Base-by-base conservation (phyloP, 176 grass and related monocot species). In the Tillandsia leiboldiana region DNA sequence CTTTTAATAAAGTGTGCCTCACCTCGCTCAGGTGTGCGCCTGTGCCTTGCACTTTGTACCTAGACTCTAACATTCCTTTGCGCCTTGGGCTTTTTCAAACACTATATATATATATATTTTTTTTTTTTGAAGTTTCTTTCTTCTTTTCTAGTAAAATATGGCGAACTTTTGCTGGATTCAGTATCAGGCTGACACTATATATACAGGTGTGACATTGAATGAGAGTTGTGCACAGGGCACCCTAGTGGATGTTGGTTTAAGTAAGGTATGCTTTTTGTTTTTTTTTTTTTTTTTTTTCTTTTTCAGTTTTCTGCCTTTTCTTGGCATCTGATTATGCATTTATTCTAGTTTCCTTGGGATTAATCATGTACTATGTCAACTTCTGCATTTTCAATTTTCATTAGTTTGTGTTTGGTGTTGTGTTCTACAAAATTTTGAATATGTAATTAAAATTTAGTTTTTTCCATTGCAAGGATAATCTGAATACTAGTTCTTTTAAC, bases 221-320 rank as follows among this genome's bases (percentile, higher is more conserved):
- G 79, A 77, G 28, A 86, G 92, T 81, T 54, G 49, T 59, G 87
- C 89, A 72, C 81, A 87, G n/a, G 86, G 93, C 2, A 92, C 86
- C 56, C 79, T 33, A 74, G 86, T 97, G 77, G 89, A 97, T 77
- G 89, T 97, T n/a, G 93, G 93, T 28, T 85, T 97, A 78, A 97
- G 63, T 53, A 92, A 97, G 88, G 93, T 97, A 72, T 83, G 68
- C 59, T 76, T 77, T 71, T 77, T 10, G 23, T 27, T 63, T 59
- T 58, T 62, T 20, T 20, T 18, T 58, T 62, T 20, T 20, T 18
- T 20, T 20, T 20, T 20, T 47, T 70, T 26, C 66, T 10, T 13
- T 47, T 9, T 42, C 27, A 50, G 10, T 75, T 50, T 67, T 48
- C 2, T 59, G 3, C 20, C 54, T 59, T 9, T 9, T 59, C 54